Percentiles rank a stretch among this genome's conserved stretches.
phyloP scores from a whole-genome alignment of 306 rosid genomes.

The Corylus americana region DNA sequence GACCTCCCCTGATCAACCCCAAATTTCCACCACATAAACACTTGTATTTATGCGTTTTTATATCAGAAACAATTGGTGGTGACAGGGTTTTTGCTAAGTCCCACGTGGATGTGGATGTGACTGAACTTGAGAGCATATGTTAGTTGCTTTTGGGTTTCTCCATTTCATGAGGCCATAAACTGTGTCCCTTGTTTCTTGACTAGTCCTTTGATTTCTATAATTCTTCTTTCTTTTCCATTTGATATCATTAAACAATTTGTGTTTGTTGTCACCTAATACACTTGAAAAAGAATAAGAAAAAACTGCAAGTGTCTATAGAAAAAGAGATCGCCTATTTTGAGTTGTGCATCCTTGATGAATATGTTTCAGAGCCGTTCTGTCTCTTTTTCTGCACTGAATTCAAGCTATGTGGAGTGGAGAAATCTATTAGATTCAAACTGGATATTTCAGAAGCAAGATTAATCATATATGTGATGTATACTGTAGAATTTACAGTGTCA shows the following conservation, averaged over 20 bases:
- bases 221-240: not conserved
- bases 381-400: not conserved
- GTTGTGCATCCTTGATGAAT: not conserved
- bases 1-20: too few relatives aligned
- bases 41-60: not conserved
- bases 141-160: not conserved
- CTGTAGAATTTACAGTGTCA: not conserved
- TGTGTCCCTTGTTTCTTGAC: constrained; percentile 1
- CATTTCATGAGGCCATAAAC: not conserved
- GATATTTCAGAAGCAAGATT: not conserved
- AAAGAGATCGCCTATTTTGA: not conserved
- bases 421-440: not conserved
- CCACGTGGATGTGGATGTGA: not conserved
- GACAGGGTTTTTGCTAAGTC: not conserved
- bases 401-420: not conserved
- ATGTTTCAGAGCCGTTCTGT: not conserved
- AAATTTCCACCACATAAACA: too few relatives aligned
- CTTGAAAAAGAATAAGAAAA: not conserved
- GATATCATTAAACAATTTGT: not conserved
- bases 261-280: not conserved
- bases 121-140: not conserved
- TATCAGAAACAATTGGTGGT: not conserved
- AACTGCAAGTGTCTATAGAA: not conserved
- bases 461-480: not conserved
- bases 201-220: constrained; percentile 8